Evolutionary conservation across 768 basidiomycete genomes (phyloP).

Genomic region (Zangia roseola): DNA sequence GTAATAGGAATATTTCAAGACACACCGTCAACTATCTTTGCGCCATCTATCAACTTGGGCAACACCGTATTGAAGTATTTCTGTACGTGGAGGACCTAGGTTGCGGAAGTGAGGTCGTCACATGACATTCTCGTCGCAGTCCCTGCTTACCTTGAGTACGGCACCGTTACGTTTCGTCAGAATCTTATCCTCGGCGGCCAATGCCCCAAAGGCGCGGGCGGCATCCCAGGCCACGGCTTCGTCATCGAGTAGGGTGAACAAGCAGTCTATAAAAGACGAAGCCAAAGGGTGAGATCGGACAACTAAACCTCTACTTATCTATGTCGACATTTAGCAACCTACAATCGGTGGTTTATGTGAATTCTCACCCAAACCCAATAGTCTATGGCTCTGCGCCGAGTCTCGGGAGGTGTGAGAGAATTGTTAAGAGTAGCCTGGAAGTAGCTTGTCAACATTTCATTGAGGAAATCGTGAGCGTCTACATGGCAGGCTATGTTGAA

Average conservation of each 20-base stretch:
- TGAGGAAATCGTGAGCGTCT: conserved; percentile 52
- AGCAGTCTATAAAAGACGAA: conserved; percentile 51
- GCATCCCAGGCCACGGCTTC: conserved; percentile 63
- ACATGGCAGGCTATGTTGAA: background rate
- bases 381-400: conserved; percentile 51
- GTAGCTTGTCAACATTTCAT: conserved; percentile 41
- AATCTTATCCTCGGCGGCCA: conserved; percentile 58
- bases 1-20: background rate
- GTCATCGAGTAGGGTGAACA: conserved; percentile 75
- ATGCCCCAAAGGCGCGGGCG: conserved; percentile 69
- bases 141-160: conserved; percentile 62
- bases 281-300: conserved; percentile 68
- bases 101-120: conserved; percentile 1
- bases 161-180: conserved; percentile 79
- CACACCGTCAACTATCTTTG: conserved; percentile 55
- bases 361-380: conserved; percentile 69
- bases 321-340: background rate
- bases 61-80: conserved; percentile 71
- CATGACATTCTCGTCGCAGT: background rate
- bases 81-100: conserved; percentile 70
- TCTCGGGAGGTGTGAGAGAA: conserved; percentile 25
- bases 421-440: conserved; percentile 50
- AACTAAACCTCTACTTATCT: conserved; percentile 81
- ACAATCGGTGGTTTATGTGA: background rate
- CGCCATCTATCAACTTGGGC: conserved; percentile 70